These are phyloP conservation scores for Boletus smithii DNA, from an alignment of 1,284 basidiomycete species.

Conservation along the genomic window DNA sequence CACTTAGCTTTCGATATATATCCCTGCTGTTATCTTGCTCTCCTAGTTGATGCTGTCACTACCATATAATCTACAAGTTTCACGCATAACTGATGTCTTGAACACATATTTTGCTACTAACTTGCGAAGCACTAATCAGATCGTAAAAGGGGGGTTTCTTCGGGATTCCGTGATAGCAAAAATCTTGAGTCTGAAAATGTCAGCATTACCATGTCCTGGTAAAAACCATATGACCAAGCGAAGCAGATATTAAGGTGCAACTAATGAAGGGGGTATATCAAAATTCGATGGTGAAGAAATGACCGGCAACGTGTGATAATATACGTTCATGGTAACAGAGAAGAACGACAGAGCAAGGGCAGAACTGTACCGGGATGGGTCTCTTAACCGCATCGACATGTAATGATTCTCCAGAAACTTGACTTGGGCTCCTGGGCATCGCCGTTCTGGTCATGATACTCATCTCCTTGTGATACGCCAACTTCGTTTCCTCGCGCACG, in stretches of 20 bases:
- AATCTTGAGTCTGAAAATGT: constrained; percentile 24
- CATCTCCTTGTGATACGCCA: constrained; percentile 59
- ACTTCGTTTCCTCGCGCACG: constrained; percentile 65
- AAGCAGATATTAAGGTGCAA: constrained; percentile 37
- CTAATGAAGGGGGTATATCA: constrained; percentile 36
- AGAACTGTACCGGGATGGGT: constrained; percentile 5
- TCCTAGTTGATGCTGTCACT: not conserved
- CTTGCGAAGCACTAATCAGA: constrained; percentile 31
- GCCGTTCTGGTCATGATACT: constrained; percentile 55
- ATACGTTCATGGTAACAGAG: constrained; percentile 25
- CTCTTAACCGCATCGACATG: constrained; percentile 67
- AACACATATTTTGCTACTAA: constrained; percentile 21
- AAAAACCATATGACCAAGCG: constrained; percentile 35
- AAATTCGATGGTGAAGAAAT: constrained; percentile 27
- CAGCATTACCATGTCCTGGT: constrained; percentile 29
- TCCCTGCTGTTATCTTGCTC: not conserved
- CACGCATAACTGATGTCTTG: constrained; percentile 11
- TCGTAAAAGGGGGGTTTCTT: constrained; percentile 25
- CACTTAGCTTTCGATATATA: not conserved
- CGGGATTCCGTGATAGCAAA: constrained; percentile 29
- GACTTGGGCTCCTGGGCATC: constrained; percentile 54
- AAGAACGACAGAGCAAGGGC: constrained; percentile 21
- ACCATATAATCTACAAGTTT: constrained; percentile 1
- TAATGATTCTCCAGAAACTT: constrained; percentile 63
- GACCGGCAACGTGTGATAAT: constrained; percentile 25